These are phyloP conservation scores for Canna indica DNA, from an alignment of 176 grass and related monocot species.

Conservation along the genomic window DNA sequence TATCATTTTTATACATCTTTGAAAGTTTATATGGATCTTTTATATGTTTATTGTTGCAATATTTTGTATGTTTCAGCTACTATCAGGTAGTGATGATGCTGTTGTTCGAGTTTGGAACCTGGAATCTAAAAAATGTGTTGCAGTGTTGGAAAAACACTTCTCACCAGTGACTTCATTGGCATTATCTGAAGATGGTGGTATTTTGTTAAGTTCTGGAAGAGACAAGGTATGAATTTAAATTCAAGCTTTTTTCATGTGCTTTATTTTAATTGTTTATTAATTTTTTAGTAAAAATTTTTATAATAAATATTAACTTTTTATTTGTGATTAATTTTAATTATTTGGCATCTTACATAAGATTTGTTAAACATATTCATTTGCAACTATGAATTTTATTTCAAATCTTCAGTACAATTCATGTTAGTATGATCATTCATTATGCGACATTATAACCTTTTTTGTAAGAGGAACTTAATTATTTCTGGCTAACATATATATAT, in stretches of 20 bases:
- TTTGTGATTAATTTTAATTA: no score
- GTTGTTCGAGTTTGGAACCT: conserved; percentile 73
- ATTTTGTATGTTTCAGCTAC: conserved; percentile 47
- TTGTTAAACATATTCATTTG: background rate
- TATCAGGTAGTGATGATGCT: conserved; percentile 83
- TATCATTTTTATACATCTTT: background rate
- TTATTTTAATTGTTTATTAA: background rate
- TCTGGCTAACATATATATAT: background rate
- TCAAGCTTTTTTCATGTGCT: background rate
- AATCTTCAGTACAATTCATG: background rate
- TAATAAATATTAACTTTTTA: background rate
- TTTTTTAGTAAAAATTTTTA: background rate
- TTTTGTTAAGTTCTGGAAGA: conserved; percentile 80
- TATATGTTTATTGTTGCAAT: conserved; percentile 8
- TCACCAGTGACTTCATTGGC: conserved; percentile 71
- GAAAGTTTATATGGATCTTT: background rate
- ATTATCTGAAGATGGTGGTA: conserved; percentile 65
- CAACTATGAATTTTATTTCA: background rate
- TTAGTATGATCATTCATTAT: background rate
- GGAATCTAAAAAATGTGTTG: conserved; percentile 67
- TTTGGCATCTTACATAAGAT: no score
- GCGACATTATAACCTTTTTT: no score
- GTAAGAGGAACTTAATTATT: background rate
- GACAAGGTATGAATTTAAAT: conserved; percentile 46
- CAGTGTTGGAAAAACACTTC: conserved; percentile 70